These are phyloP conservation scores for Canariomyces notabilis DNA, from an alignment of 2,329 filamentous ascomycete genomes.

Conservation along the genomic window DNA sequence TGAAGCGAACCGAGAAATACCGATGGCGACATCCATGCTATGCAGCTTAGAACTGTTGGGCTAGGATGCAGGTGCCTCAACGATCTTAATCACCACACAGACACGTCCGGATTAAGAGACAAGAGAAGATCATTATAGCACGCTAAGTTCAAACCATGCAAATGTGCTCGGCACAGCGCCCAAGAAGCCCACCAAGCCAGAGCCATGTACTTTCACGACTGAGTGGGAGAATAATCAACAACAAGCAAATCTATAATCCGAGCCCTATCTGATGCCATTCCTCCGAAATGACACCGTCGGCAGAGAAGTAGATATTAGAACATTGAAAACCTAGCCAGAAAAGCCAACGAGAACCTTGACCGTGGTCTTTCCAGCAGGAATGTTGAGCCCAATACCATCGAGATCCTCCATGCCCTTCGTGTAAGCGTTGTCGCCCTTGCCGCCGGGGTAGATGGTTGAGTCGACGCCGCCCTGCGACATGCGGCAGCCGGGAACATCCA, in stretches of 20 bases:
- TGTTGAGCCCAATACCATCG: constrained; percentile 35
- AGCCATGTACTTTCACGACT: not conserved
- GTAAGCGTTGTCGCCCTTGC: constrained; percentile 32
- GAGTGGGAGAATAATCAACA: not conserved
- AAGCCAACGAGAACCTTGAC: constrained; percentile 25
- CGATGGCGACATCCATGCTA: too few species aligned
- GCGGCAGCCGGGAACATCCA: constrained; percentile 35
- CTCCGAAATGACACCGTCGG: constrained; percentile 12
- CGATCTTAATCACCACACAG: too few species aligned
- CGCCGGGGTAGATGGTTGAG: constrained; percentile 31
- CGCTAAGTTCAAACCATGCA: not conserved
- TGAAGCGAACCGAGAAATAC: too few species aligned
- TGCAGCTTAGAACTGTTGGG: too few species aligned
- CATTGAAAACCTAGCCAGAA: constrained; percentile 4
- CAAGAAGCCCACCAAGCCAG: too few species aligned
- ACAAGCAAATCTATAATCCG: constrained; percentile 4
- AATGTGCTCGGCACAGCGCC: not conserved
- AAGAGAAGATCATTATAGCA: not conserved
- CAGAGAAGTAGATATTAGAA: constrained; percentile 7
- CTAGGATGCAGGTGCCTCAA: too few species aligned
- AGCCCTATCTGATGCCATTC: constrained; percentile 15
- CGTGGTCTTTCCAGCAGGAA: constrained; percentile 20
- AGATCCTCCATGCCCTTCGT: constrained; percentile 29
- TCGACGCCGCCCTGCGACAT: constrained; percentile 36
- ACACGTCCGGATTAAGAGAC: too few species aligned